Percentiles rank a stretch among this genome's conserved stretches.
Conservation (phyloP, 2,329 filamentous ascomycete species). For the Fusarium albosuccineum region DNA sequence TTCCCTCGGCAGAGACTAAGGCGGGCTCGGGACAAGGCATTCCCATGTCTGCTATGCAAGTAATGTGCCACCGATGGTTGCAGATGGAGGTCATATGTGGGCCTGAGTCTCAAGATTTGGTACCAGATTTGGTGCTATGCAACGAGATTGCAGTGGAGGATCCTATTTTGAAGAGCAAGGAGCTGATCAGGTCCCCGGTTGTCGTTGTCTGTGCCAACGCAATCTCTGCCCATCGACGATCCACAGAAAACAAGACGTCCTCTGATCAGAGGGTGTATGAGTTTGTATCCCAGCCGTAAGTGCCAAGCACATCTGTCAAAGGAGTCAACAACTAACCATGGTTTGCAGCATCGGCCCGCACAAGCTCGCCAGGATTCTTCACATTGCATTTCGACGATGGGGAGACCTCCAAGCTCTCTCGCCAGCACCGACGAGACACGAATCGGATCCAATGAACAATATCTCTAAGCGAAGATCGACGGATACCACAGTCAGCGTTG, state of each 20-base stretch:
- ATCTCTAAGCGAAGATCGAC: not conserved
- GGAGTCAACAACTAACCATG: not conserved
- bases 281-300: conserved; percentile 56
- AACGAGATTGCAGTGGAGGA: conserved; percentile 30
- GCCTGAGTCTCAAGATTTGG: conserved; percentile 1
- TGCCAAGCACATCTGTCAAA: not conserved
- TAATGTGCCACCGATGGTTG: conserved; percentile 39
- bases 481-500: not conserved
- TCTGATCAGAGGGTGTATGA: conserved; percentile 49
- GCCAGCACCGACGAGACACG: not conserved
- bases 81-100: conserved; percentile 36
- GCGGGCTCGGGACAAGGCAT: conserved; percentile 11
- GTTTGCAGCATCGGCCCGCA: conserved; percentile 50
- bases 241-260: conserved; percentile 32
- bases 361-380: conserved; percentile 53
- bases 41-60: conserved; percentile 30
- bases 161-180: conserved; percentile 4
- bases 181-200: conserved; percentile 35
- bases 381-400: conserved; percentile 47
- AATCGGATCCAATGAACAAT: not conserved
- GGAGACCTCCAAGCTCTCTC: conserved; percentile 33
- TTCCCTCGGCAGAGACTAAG: conserved; percentile 20
- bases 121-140: conserved; percentile 48
- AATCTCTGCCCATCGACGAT: conserved; percentile 46
- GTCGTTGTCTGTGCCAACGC: conserved; percentile 53